Evolutionary conservation across 2,329 filamentous ascomycete genomes (phyloP), one percentile per base, ranked within the genome.

Genomic region (Emericellopsis cladophorae): DNA sequence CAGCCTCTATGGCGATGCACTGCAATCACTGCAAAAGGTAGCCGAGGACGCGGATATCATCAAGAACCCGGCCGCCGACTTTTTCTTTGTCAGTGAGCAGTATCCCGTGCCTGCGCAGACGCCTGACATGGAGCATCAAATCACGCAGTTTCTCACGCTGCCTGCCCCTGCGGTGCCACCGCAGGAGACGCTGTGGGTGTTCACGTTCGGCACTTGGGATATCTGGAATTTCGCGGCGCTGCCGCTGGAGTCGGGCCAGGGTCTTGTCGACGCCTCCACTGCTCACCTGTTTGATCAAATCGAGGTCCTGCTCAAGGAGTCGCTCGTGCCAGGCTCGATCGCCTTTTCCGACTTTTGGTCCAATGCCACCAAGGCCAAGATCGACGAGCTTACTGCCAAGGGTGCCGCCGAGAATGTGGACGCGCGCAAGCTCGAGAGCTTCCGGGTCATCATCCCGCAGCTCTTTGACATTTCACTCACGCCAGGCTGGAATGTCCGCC

Each of bases 191-290:
- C 48, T 74, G 12, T 74, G 67, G 66, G 55, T 74, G 12, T 68
- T 75, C 41, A 66, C 59, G 9, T 64, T 73, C 41, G 71, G 71
- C n/a, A 65, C 64, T 24, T 74, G 70, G 70, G 71, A 75, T 42
- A 53, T 73, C 39, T 75, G 69, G 69, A 64, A 66, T 10, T 52
- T 74, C 15, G 62, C 71, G 1, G 58, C 68, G 3, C 49, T 73
- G 15, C 70, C 71, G 1, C 54, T 60, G 9, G 49, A 54, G 8
- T 47, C 56, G 1, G 63, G 65, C 9, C 58, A 61, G 26, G 47
- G 52, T 1, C 42, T 62, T 2, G 44, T 72, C 8, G 60, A 60
- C 31, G 47, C 51, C 5, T 55, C 66, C 24, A 51, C 62, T 5
- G 47, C 51, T 10, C 54, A 63, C 11, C 49, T 74, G 0, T 67